Base-by-base conservation (phyloP, 2,329 filamentous ascomycete species). In the Fusarium sp. region DNA sequence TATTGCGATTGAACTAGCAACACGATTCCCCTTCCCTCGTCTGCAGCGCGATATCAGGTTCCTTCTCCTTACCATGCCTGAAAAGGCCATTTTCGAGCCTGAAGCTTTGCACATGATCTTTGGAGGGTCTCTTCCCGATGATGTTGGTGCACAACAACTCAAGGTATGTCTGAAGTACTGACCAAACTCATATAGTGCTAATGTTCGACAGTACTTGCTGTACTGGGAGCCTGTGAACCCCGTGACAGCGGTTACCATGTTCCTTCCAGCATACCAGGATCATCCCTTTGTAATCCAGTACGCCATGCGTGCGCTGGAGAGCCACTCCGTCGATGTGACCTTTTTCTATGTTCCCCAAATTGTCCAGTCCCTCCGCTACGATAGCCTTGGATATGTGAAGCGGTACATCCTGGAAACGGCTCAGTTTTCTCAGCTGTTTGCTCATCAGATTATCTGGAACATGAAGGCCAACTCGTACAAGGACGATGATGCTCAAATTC, bases 361-460 rank as follows among this genome's bases (percentile, higher is more conserved):
- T 72, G 96, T 99, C 15, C 96, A 99, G 78, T 92, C 93, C 43
- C 85, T 99, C 43, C 91, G 96, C 54, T 97, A 98, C 73, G 96
- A 99, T 82, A 87, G 87, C 14, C 84, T 99, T 23, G 96, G 96
- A 56, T 99, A 99, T 75, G 94, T 97, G 3, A 94, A 97, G 79
- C 88, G 95, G 44, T 99, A 97, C 76, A 98, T 99, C 56, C 85
- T 98, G 17, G 96, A 99, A 81, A 97, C 96, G 1, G 96, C 94
- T 2, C 95, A 96, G 73, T 94, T 97, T 75, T 98, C 96, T n/a
- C 96, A 98, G 78, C 82, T 98, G 10, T 99, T 99, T 79, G 95
- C 96, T 4, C 96, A 99, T 78, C 96, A 99, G 75, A 98, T 99
- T 71, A 99, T 99, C 76, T 99, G 96, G 96, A 99, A 99, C 78